Conservation (phyloP, 106 monocot species). For the Dendrobium chrysotoxum region DNA sequence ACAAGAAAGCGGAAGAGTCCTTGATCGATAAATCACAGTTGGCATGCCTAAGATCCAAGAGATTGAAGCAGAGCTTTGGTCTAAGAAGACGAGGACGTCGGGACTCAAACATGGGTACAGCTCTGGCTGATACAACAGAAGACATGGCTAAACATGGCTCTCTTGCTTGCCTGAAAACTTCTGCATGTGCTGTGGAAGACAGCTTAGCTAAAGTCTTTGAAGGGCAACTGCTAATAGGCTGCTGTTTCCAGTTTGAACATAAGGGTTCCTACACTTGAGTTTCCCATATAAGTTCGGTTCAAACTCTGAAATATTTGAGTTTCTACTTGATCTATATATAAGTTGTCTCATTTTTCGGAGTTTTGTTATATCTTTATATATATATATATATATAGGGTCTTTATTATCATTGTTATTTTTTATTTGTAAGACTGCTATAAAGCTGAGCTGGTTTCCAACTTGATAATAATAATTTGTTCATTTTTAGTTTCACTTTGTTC, state of each 20-base stretch:
- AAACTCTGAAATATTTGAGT: too few relatives aligned
- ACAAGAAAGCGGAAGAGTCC: not conserved
- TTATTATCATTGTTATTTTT: too few relatives aligned
- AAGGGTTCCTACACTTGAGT: slow-evolving; percentile 2
- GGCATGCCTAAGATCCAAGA: slow-evolving; percentile 18
- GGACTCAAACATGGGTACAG: not conserved
- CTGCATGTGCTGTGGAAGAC: slow-evolving; percentile 33
- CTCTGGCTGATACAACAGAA: slow-evolving; percentile 9
- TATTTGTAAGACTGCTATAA: too few relatives aligned
- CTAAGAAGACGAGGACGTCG: not conserved
- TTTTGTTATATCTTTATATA: too few relatives aligned
- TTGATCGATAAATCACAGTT: not conserved
- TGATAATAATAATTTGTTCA: too few relatives aligned
- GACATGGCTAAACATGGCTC: slow-evolving; percentile 15
- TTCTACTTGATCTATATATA: too few relatives aligned
- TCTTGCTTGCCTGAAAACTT: slow-evolving; percentile 25
- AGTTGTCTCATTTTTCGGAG: too few relatives aligned
- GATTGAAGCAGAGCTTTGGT: slow-evolving; percentile 14
- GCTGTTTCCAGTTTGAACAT: slow-evolving; percentile 34
- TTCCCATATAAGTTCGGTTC: too few relatives aligned
- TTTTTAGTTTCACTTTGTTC: too few relatives aligned
- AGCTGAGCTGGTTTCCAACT: too few relatives aligned
- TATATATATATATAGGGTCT: too few relatives aligned
- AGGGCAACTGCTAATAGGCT: slow-evolving; percentile 32
- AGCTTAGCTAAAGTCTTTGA: slow-evolving; percentile 44